A percentile compares a stretch with the other conserved stretches of the same genome.
phyloP scores from a whole-genome alignment of 345 rosid genomes.

The Citrus reticulata region DNA sequence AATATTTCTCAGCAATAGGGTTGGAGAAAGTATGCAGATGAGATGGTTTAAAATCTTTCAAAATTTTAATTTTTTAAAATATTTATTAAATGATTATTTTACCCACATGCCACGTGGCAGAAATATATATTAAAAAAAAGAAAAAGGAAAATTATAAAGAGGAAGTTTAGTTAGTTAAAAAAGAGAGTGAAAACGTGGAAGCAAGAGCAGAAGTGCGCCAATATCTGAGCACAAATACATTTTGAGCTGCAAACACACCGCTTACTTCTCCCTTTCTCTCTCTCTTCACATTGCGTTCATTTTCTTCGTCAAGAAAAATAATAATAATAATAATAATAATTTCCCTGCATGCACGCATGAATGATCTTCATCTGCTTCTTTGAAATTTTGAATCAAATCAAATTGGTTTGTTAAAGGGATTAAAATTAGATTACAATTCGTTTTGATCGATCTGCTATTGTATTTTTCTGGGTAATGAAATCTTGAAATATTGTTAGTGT shows the following conservation, averaged over 20 bases:
- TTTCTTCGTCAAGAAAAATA: neutral
- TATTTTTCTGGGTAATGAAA: neutral
- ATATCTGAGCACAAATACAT: constrained; percentile 42
- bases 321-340: neutral
- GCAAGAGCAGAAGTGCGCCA: constrained; percentile 52
- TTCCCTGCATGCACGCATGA: neutral
- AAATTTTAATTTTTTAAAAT: too few species aligned
- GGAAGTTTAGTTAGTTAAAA: constrained; percentile 6
- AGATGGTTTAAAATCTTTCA: neutral
- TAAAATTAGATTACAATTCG: neutral
- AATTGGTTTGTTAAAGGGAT: neutral
- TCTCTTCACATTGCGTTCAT: constrained; percentile 4
- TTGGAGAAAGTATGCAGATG: neutral
- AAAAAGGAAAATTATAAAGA: neutral
- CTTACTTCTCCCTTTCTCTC: constrained; percentile 25
- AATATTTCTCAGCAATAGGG: neutral
- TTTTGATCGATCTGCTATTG: neutral
- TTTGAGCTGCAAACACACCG: constrained; percentile 44
- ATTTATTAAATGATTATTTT: too few species aligned
- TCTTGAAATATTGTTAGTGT: constrained; percentile 5
- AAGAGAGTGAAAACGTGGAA: constrained; percentile 27
- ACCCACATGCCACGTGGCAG: neutral
- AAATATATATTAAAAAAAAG: too few species aligned
- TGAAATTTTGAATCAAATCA: neutral
- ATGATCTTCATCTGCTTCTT: neutral